Percentiles rank a stretch among this genome's conserved stretches.
Conservation (phyloP, 495 filamentous ascomycete species). For the Hyphodiscus hymeniophilus region DNA sequence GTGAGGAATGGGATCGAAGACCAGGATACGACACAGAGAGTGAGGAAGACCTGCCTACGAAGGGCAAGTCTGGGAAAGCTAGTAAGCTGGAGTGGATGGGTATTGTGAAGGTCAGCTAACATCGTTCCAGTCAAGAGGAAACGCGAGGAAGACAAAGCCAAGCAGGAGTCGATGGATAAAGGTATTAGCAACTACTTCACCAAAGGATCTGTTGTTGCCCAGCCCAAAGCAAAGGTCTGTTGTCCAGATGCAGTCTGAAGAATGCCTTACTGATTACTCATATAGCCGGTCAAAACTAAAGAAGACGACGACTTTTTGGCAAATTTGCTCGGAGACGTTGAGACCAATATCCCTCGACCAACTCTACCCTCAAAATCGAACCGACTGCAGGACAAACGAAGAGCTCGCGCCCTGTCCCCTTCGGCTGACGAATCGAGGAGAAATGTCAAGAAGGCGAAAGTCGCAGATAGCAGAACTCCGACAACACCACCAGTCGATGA, state of each 20-base stretch:
- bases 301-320: slow-evolving; percentile 83
- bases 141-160: slow-evolving; percentile 80
- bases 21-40: slow-evolving; percentile 61
- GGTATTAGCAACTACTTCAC: slow-evolving; percentile 93
- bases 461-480: slow-evolving; percentile 30
- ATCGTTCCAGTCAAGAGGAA: slow-evolving; percentile 63
- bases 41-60: slow-evolving; percentile 55
- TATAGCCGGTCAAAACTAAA: slow-evolving; percentile 53
- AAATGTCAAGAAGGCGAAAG: slow-evolving; percentile 43
- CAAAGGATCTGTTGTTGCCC: slow-evolving; percentile 54
- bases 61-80: slow-evolving; percentile 54
- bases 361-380: slow-evolving; percentile 52
- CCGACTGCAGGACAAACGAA: slow-evolving; percentile 65
- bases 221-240: slow-evolving; percentile 72
- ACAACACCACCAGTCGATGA: slow-evolving; percentile 38
- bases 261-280: slow-evolving; percentile 3
- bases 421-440: slow-evolving; percentile 38
- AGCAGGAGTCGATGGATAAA: slow-evolving; percentile 78
- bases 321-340: slow-evolving; percentile 79
- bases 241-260: background rate
- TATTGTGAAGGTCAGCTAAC: slow-evolving; percentile 4
- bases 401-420: slow-evolving; percentile 74
- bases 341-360: slow-evolving; percentile 64
- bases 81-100: slow-evolving; percentile 18
- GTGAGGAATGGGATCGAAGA: slow-evolving; percentile 88